A percentile compares a stretch with the other conserved stretches of the same genome.
Evolutionary conservation across 495 filamentous ascomycete genomes (phyloP).

Genomic region (Aspergillus hancockii): DNA sequence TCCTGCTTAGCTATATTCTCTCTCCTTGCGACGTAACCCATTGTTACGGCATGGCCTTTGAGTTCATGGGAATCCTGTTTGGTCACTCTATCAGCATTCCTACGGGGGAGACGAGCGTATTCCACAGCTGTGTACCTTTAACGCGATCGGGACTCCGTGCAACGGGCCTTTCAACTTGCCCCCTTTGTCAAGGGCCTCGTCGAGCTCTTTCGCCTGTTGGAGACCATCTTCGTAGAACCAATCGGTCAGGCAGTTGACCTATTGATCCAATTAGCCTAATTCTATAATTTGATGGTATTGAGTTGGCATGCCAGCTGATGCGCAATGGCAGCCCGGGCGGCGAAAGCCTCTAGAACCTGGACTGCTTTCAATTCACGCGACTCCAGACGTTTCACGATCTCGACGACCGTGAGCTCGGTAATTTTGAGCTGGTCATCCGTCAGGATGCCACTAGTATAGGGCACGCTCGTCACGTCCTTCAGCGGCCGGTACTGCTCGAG

Average conservation of each 20-base stretch:
- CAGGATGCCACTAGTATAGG: background rate
- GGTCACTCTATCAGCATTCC: background rate
- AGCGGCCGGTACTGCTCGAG: background rate
- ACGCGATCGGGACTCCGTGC: constrained; percentile 43
- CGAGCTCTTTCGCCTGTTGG: constrained; percentile 30
- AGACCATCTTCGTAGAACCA: constrained; percentile 34
- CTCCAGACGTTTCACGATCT: background rate
- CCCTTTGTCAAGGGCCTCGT: constrained; percentile 27
- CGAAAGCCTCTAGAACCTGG: constrained; percentile 43
- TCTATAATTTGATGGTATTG: background rate
- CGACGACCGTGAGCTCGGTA: background rate
- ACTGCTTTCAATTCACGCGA: constrained; percentile 21
- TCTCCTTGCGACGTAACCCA: background rate
- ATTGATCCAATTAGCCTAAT: background rate
- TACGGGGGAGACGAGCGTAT: background rate
- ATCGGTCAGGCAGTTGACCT: constrained; percentile 21
- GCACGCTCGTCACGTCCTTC: background rate
- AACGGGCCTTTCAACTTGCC: constrained; percentile 36
- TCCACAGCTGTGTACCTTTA: constrained; percentile 31
- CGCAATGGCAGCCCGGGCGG: constrained; percentile 42
- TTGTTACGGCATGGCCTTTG: background rate
- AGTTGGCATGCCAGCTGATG: constrained; percentile 45
- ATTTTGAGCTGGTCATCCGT: background rate
- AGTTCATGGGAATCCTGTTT: background rate
- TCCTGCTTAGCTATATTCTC: background rate